Evolutionary conservation across 306 rosid genomes (phyloP), one percentile per base, ranked within the genome.

Genomic region (Prunus davidiana): DNA sequence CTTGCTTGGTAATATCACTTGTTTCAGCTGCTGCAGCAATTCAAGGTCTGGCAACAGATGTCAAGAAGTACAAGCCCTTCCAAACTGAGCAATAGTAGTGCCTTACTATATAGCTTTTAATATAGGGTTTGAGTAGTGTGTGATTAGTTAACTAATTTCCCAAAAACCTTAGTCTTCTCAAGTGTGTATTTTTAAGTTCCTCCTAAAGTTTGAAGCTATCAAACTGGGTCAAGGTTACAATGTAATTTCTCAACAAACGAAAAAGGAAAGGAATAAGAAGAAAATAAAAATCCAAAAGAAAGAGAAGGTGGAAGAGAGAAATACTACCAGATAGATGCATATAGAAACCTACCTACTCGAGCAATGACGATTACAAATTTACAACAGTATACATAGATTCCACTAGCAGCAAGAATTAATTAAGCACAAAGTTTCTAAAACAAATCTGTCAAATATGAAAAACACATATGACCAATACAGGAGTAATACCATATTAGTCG

Each of bases 11-110:
- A 0, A 92, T 96, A 63, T 96, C 97, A 4, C 78, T 92, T 45
- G 78, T 92, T 43, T 86, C 97, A 22, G 98, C 98, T 58, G 96
- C 86, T 67, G 99, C 97, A 10, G 88, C 99, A 46, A 80, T 96
- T 76, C 96, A 92, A 82, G 97, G 96, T 55, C 88, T 96, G 13
- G 80, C 82, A 47, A 88, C 82, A 55, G 85, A 80, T 79, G 96
- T 96, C 79, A 96, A 87, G 89, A 89, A 80, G 58, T 96, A 84
- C 73, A 85, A 82, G 72, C 97, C 99, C 85, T 93, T 96, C 87
- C 76, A 84, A 77, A 34, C 86, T 43, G 82, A 83, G 81, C 86
- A 83, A 84, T 88, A 82, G 77, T 79, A 57, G 4, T 62, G 72
- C 62, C 24, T 55, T 54, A 12, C 1, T 20, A 56, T 56, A 55